Evolutionary conservation across 371 early-diverging fungal genomes (phyloP), one percentile per base, ranked within the genome.

Genomic region (Mortierella sp.): DNA sequence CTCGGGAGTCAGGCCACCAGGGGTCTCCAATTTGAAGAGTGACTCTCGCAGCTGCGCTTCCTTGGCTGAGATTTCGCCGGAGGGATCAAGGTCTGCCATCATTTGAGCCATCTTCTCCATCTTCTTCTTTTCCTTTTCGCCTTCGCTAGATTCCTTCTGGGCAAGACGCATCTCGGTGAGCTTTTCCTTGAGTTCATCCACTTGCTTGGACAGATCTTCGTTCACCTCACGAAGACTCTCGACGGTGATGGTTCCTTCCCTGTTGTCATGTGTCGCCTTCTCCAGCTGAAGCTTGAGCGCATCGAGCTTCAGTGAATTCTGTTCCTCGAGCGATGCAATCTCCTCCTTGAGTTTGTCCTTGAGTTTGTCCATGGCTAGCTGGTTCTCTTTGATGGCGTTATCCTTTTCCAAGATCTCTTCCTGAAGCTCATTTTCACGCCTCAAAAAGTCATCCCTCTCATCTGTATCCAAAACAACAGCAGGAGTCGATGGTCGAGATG

Each of bases 381-480:
- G 82, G 50, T 85, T 81, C 13, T 82, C 65, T 45, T 84, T 82
- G 28, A 94, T 64, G 58, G 88, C 89, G 6, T 86, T 80, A 67
- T 94, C 95, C 73, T 95, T 96, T 63, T 96, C 95, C 2, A 93
- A 89, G 40, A 97, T 81, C 63, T 93, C 91, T 69, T 97, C 96
- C 70, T 88, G 88, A 50, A 97, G 84, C 70, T 97, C 97, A 78
- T 95, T 96, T 79, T 98, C 98, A 43, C 98, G 90, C 60, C 89
- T 88, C 82, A 97, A 69, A 59, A 95, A 94, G 63, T 95, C 97
- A 56, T 97, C 97, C 28, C 95, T 86, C 71, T 97, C 97, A 72
- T 97, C 98, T 48, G 93, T 88, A 50, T 88, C 88, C 39, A 96
- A 80, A 1, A 83, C 86, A 22, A 90, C 83, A 16, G 89, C 88